Evolutionary conservation across 345 rosid species (phyloP), one percentile per base, ranked within the genome.

Genomic region (Gossypium anomalum): DNA sequence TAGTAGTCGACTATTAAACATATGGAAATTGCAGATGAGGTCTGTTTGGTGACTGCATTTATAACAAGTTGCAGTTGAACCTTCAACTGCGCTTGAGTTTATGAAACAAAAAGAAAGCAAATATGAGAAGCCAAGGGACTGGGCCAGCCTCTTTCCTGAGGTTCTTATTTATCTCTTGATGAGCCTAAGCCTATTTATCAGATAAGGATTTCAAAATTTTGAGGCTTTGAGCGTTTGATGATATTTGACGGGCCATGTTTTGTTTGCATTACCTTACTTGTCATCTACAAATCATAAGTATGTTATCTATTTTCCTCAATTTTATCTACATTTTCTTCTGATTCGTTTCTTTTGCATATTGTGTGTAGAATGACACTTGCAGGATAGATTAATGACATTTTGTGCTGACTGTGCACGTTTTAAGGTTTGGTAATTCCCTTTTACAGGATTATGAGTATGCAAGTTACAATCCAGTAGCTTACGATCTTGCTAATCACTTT

Each of bases 401-500:
- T 59, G 15, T 48, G 7, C 22, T 10, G 16, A 9, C 55, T 20
- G 23, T 41, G 70, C 2, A 14, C 25, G 70, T 77, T 67, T 47
- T 74, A 12, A 55, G 29, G 60, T 29, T 55, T 23, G 1, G 78
- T 65, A 29, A 6, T 47, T 23, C 27, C 55, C 7, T 56, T 51
- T 71, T 57, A 22, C 82, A 94, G 98, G 98, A 94, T 82, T 94
- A 91, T 19, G 98, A 94, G 88, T 94, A 92, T 78, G 71, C 97
- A 53, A 89, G 93, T 82, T 91, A 81, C 82, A 94, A 94, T 77
- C 97, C 97, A 7, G 70, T 92, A 72, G 95, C 98, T 60, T 94
- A 84, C 74, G 98, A 94, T 74, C 77, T 94, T 44, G 97, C 98
- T 7, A 94, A 94, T 78, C 98, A 94, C 79, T 94, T 94, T 86